Evolutionary conservation across 2,329 filamentous ascomycete genomes (phyloP).

Genomic region (Metarhizium guizhouense): DNA sequence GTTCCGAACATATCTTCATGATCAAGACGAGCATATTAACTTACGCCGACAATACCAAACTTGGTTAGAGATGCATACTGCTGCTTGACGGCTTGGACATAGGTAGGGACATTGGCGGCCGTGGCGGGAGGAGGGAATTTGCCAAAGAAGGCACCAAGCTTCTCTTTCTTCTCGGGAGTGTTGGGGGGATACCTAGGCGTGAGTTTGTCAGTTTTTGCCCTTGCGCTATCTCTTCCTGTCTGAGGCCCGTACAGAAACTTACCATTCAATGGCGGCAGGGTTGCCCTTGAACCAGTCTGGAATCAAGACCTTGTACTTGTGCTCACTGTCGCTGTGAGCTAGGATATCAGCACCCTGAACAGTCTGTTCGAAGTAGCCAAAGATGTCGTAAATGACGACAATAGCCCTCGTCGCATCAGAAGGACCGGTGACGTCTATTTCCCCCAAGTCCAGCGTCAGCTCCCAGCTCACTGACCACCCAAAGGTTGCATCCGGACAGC

Average conservation of each 20-base stretch:
- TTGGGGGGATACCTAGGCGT: conserved; percentile 48
- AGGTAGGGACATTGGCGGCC: conserved; percentile 42
- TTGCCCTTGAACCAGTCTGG: conserved; percentile 84
- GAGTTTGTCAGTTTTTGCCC: background rate
- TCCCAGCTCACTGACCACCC: background rate
- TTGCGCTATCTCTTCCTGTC: background rate
- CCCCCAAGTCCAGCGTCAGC: background rate
- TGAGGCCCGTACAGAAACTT: conserved; percentile 6
- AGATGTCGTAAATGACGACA: conserved; percentile 57
- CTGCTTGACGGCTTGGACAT: conserved; percentile 42
- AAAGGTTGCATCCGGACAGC: background rate
- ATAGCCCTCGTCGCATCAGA: conserved; percentile 46
- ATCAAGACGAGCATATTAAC: conserved; percentile 12
- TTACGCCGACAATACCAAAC: conserved; percentile 53
- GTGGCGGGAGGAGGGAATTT: conserved; percentile 39
- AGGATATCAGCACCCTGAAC: conserved; percentile 63
- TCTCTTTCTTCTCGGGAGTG: conserved; percentile 54
- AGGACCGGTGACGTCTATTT: conserved; percentile 37
- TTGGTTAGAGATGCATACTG: conserved; percentile 46
- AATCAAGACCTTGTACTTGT: conserved; percentile 77
- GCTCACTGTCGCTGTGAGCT: conserved; percentile 43
- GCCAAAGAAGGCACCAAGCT: conserved; percentile 48
- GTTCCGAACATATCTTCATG: background rate
- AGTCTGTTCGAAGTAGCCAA: conserved; percentile 62
- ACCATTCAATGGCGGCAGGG: conserved; percentile 48